Conservation (phyloP, 495 filamentous ascomycete genomes). For the Recurvomyces mirabilis region DNA sequence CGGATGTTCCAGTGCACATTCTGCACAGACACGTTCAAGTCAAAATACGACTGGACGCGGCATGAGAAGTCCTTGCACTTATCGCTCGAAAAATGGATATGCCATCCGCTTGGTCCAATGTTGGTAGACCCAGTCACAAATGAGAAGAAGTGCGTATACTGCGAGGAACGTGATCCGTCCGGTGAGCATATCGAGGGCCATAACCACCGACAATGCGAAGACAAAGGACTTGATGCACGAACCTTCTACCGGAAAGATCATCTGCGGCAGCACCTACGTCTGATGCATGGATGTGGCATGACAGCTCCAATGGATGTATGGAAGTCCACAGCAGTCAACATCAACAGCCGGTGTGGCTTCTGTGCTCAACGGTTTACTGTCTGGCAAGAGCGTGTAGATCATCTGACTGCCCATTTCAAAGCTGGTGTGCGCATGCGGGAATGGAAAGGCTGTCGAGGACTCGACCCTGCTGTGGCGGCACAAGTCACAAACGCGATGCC, state of each 20-base stretch:
- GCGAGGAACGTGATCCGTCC: constrained; percentile 46
- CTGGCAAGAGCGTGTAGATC: constrained; percentile 32
- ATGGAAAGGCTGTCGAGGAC: constrained; percentile 34
- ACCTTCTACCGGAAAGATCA: constrained; percentile 82
- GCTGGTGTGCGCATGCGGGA: constrained; percentile 31
- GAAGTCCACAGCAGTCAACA: constrained; percentile 36
- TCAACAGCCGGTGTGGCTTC: constrained; percentile 34
- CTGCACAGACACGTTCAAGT: constrained; percentile 68
- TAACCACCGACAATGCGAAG: constrained; percentile 58
- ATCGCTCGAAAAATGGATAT: constrained; percentile 63
- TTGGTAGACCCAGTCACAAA: constrained; percentile 35
- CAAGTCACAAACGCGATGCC: constrained; percentile 34
- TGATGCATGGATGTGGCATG: constrained; percentile 60
- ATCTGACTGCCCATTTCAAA: constrained; percentile 34
- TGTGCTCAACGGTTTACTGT: constrained; percentile 28
- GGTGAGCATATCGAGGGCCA: constrained; percentile 56
- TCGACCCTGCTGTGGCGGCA: constrained; percentile 28
- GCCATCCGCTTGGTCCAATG: constrained; percentile 35
- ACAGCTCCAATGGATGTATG: constrained; percentile 56
- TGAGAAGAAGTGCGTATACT: constrained; percentile 54
- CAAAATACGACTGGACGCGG: constrained; percentile 74
- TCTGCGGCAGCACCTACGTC: constrained; percentile 65
- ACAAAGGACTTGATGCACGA: constrained; percentile 50
- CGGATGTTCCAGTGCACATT: constrained; percentile 71
- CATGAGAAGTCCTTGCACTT: constrained; percentile 76